Percentiles rank a stretch among this genome's conserved stretches.
These are phyloP conservation scores for Claviceps monticola DNA, from an alignment of 2,329 filamentous ascomycete genomes.

Conservation along the genomic window DNA sequence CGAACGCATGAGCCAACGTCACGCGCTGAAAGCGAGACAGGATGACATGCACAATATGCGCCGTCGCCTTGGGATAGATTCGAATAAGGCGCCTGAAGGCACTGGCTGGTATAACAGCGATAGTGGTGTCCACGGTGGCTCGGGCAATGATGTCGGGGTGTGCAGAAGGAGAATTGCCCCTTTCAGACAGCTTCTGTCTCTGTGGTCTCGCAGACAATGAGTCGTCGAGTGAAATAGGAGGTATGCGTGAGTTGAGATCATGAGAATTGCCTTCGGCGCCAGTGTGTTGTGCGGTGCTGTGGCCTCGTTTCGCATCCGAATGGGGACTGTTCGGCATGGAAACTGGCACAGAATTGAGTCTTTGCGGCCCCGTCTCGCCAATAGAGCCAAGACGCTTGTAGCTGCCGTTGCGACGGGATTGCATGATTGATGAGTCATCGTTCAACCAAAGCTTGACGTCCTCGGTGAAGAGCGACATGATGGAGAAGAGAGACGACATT, in stretches of 20 bases:
- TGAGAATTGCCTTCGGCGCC: conserved; percentile 9
- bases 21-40: conserved; percentile 87
- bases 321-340: conserved; percentile 27
- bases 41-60: conserved; percentile 96
- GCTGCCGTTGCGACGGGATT: conserved; percentile 12
- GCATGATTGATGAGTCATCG: conserved; percentile 34
- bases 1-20: conserved; percentile 85
- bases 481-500: conserved; percentile 97
- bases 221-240: conserved; percentile 59
- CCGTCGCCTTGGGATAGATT: conserved; percentile 89
- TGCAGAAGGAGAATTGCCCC: conserved; percentile 53
- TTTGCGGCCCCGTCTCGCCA: conserved; percentile 6
- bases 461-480: conserved; percentile 92
- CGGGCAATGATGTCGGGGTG: conserved; percentile 96
- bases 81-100: conserved; percentile 86
- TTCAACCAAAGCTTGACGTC: conserved; percentile 69
- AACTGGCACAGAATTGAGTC: conserved; percentile 7
- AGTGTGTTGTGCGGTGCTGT: conserved; percentile 2
- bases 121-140: conserved; percentile 90
- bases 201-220: conserved; percentile 15
- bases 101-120: conserved; percentile 93
- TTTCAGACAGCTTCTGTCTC: conserved; percentile 28
- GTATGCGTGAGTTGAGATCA: conserved; percentile 38
- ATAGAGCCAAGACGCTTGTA: conserved; percentile 17
- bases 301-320: conserved; percentile 15